These are phyloP conservation scores for Zopfochytrium polystomum DNA, from an alignment of 371 early-diverging fungal species.

Conservation along the genomic window DNA sequence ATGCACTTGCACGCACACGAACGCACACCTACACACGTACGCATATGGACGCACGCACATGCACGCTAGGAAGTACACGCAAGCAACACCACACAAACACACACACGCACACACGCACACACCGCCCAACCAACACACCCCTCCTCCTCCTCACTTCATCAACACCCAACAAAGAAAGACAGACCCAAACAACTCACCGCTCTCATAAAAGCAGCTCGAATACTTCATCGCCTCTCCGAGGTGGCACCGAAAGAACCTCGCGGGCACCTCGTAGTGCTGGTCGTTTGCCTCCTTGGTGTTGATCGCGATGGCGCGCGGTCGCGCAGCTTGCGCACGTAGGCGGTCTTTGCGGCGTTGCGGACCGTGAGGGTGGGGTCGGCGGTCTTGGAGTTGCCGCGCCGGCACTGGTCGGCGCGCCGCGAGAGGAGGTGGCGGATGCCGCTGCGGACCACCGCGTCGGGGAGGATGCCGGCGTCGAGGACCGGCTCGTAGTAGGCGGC, in stretches of 20 bases:
- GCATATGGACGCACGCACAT: too few relatives aligned
- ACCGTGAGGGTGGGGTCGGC: conserved; percentile 2
- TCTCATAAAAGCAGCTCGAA: conserved; percentile 53
- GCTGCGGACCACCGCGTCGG: conserved; percentile 43
- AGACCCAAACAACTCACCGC: too few relatives aligned
- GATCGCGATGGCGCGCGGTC: conserved; percentile 41
- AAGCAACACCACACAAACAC: too few relatives aligned
- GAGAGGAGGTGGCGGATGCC: conserved; percentile 41
- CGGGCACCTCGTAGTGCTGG: conserved; percentile 46
- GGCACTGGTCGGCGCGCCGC: conserved; percentile 13
- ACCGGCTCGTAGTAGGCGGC: conserved; percentile 49
- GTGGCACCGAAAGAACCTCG: conserved; percentile 31
- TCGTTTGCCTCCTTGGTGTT: conserved; percentile 61
- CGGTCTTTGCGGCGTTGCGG: conserved; percentile 24
- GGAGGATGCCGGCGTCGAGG: conserved; percentile 48
- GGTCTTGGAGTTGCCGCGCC: too few relatives aligned
- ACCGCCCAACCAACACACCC: too few relatives aligned
- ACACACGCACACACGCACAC: too few relatives aligned
- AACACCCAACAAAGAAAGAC: too few relatives aligned
- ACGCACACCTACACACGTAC: too few relatives aligned
- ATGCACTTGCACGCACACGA: too few relatives aligned
- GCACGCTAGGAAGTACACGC: too few relatives aligned
- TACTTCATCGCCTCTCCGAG: conserved; percentile 59
- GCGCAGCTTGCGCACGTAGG: conserved; percentile 40
- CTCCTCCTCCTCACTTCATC: too few relatives aligned